These are phyloP conservation scores for Panaeolus papilionaceus DNA, from an alignment of 768 basidiomycete genomes.

Conservation along the genomic window DNA sequence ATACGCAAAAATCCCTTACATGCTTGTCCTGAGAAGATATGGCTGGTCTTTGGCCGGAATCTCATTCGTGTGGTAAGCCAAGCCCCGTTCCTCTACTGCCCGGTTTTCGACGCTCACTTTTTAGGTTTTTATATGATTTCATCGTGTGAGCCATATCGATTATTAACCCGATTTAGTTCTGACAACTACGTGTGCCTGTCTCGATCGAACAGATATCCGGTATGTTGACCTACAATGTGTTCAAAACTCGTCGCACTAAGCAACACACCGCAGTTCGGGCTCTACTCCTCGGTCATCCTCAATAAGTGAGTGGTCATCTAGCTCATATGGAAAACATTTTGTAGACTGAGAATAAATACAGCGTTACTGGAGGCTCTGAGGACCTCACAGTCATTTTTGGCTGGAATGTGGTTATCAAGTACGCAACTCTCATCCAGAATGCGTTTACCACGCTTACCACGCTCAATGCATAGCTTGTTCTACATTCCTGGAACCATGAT, in stretches of 20 bases:
- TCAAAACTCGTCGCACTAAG: not conserved
- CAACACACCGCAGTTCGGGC: slow-evolving; percentile 59
- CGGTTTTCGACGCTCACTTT: slow-evolving; percentile 1
- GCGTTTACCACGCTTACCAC: not conserved
- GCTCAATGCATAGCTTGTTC: slow-evolving; percentile 34
- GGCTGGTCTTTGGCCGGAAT: slow-evolving; percentile 78
- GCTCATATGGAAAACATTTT: not conserved
- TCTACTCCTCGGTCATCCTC: slow-evolving; percentile 82
- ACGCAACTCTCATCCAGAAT: slow-evolving; percentile 6
- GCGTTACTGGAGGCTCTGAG: slow-evolving; percentile 60
- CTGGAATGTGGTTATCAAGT: slow-evolving; percentile 90
- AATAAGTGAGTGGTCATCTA: slow-evolving; percentile 49
- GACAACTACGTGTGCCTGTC: too few relatives aligned
- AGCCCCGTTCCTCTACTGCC: not conserved
- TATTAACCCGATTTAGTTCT: slow-evolving; percentile 2
- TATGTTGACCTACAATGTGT: slow-evolving; percentile 28
- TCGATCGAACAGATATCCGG: slow-evolving; percentile 59
- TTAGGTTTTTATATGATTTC: slow-evolving; percentile 75
- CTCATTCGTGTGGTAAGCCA: slow-evolving; percentile 61
- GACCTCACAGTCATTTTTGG: slow-evolving; percentile 73
- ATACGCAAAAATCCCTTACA: slow-evolving; percentile 73
- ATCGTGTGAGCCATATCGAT: slow-evolving; percentile 55
- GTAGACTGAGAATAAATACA: slow-evolving; percentile 29
- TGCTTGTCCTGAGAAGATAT: slow-evolving; percentile 80
- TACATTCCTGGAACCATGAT: slow-evolving; percentile 60